Evolutionary conservation across 208 protist species (phyloP), one percentile per base, ranked within the genome.

Genomic region (Trypanosoma cruzi): DNA sequence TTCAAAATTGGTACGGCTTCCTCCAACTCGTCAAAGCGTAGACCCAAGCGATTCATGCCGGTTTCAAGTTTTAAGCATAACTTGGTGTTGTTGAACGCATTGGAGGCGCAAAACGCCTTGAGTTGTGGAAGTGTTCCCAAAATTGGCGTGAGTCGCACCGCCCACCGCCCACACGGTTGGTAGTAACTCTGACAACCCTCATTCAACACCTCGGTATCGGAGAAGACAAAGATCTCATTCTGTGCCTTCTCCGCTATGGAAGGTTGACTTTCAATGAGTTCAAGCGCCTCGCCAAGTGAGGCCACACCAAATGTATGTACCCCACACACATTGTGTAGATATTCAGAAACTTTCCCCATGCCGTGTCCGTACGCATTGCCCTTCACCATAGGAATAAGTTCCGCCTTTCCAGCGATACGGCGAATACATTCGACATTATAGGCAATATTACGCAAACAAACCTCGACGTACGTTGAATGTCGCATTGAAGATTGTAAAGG

Each of bases 341-440:
- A 88, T 13, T 73, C 64, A 4, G 76, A 67, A 28, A 85, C 80
- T 22, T 48, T 74, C 52, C 64, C 64, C 24, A 88, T 61, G 3
- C 83, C 79, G 61, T 88, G 77, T 34, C 79, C 79, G 72, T 85
- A 88, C 31, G 74, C 77, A 54, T 85, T 69, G 44, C 83, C 83
- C 52, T 85, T 88, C n/a, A 88, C 60, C 76, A 85, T 85, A 11
- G 79, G 44, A 63, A 88, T 88, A 7, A 81, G 65, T 42, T 68
- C 71, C 3, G 79, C 75, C 49, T 78, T 79, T 1, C 79, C 75
- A 20, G 79, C 80, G 52, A 81, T 73, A 29, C 44, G 70, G 34
- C 74, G 75, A 65, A 85, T 76, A 50, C 74, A 64, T 3, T 71
- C 50, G 37, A 85, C 67, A 62, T 88, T 88, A 56, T 85, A 69